Conservation (phyloP, 305 asterid genomes). For the Fraxinus floribunda region DNA sequence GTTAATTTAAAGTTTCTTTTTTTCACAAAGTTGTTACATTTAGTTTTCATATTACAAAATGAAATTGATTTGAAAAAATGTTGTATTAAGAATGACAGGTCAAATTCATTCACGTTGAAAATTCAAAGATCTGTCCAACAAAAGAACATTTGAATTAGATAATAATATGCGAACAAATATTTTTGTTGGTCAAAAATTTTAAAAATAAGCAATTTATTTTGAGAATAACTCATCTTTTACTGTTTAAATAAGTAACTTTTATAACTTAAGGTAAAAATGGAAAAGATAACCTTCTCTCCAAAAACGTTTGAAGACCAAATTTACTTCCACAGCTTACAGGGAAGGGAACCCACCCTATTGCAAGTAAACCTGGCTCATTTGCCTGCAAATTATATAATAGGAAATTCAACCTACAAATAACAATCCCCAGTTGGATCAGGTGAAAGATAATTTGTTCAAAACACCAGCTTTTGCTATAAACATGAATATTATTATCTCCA, state of each 20-base stretch:
- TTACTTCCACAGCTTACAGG: not conserved
- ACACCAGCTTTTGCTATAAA: not conserved
- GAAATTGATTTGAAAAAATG: not conserved
- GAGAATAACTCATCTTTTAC: not conserved
- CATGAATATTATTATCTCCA: not conserved
- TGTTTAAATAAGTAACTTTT: not conserved
- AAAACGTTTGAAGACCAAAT: not conserved
- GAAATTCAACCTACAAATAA: not conserved
- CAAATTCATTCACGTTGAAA: not conserved
- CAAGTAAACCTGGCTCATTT: not conserved
- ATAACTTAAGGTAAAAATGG: not conserved
- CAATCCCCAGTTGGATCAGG: not conserved
- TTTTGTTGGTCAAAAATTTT: not conserved
- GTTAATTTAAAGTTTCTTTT: not conserved
- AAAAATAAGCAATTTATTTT: not conserved
- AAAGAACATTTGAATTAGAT: not conserved
- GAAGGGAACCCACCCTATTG: not conserved
- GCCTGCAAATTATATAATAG: not conserved
- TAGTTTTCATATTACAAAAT: not conserved
- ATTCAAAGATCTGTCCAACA: not conserved
- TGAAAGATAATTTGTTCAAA: not conserved
- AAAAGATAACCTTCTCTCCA: not conserved
- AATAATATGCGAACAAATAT: not conserved
- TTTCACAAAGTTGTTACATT: not conserved
- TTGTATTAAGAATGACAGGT: not conserved